These are phyloP conservation scores for Globisporangium middletonii DNA, from an alignment of 352 stramenopile genomes.

Conservation along the genomic window DNA sequence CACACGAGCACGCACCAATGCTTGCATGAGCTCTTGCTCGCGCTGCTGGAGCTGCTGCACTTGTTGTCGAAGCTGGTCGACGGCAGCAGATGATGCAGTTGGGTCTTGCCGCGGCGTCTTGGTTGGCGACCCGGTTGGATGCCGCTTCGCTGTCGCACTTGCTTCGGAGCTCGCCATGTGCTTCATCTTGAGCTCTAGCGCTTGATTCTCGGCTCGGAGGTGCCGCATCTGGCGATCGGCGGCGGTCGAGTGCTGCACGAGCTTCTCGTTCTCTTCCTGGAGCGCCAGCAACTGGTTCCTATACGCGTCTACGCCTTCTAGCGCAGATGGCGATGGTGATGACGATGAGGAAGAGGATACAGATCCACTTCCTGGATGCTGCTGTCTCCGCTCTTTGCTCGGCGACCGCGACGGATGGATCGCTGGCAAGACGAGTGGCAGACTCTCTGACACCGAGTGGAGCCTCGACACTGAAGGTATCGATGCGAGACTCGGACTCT, in stretches of 20 bases:
- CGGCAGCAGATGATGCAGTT: constrained; percentile 1
- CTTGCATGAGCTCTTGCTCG: constrained; percentile 82
- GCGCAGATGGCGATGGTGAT: constrained; percentile 7
- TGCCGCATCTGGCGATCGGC: constrained; percentile 25
- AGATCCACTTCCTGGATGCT: not conserved
- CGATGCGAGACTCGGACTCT: constrained; percentile 17
- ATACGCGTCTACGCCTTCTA: constrained; percentile 16
- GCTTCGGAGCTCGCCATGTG: not conserved
- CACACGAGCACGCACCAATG: constrained; percentile 37
- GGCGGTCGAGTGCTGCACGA: constrained; percentile 22
- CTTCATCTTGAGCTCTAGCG: constrained; percentile 21
- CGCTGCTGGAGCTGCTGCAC: constrained; percentile 65
- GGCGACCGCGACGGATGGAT: constrained; percentile 9
- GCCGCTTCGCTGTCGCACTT: not conserved
- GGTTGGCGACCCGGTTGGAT: constrained; percentile 10
- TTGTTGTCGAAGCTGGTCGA: constrained; percentile 42
- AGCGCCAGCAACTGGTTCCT: constrained; percentile 53
- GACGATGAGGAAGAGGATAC: constrained; percentile 10
- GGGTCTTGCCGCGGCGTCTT: constrained; percentile 1
- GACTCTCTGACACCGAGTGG: constrained; percentile 15
- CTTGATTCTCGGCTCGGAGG: constrained; percentile 45
- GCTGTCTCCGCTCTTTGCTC: constrained; percentile 3
- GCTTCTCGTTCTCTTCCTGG: constrained; percentile 59
- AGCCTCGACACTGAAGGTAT: constrained; percentile 24
- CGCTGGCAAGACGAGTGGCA: constrained; percentile 3